A percentile compares a stretch with the other conserved stretches of the same genome.
phyloP scores from a whole-genome alignment of 73 alveolate genomes.

The Paramecium primaurelia region DNA sequence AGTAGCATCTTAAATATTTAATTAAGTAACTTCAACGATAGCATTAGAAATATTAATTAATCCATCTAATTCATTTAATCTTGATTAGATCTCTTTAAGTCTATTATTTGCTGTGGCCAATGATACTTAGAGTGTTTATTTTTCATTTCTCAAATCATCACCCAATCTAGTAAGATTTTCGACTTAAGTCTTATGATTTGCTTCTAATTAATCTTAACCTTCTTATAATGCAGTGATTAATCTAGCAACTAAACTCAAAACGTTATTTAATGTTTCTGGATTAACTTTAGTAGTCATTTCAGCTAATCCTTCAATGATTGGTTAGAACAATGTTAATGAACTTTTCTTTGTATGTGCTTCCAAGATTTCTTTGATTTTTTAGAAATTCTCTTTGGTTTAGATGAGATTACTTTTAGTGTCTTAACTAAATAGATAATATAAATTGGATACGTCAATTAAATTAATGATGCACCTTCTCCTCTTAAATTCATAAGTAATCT shows the following conservation, averaged over 20 bases:
- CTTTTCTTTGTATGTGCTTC: constrained; percentile 45
- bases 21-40: constrained; percentile 30
- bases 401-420: constrained; percentile 18
- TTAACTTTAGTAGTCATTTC: constrained; percentile 49
- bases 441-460: not conserved
- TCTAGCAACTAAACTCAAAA: constrained; percentile 21
- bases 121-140: constrained; percentile 20
- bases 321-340: not conserved
- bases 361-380: constrained; percentile 30
- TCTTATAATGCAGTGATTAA: constrained; percentile 34
- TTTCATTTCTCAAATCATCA: constrained; percentile 32
- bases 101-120: constrained; percentile 30
- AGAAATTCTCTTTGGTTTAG: constrained; percentile 24
- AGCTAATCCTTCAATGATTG: constrained; percentile 43
- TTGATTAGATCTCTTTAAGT: constrained; percentile 26
- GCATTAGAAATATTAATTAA: constrained; percentile 41
- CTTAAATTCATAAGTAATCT: constrained; percentile 1
- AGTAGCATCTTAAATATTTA: not conserved
- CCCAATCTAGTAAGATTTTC: constrained; percentile 33
- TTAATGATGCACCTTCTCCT: constrained; percentile 20
- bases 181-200: constrained; percentile 5
- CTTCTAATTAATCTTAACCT: constrained; percentile 42
- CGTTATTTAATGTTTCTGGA: constrained; percentile 44
- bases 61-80: constrained; percentile 52
- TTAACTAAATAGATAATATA: not conserved